A percentile compares a stretch with the other conserved stretches of the same genome.
Conservation (phyloP, 768 basidiomycete species). For the Polyporus arcularius region DNA sequence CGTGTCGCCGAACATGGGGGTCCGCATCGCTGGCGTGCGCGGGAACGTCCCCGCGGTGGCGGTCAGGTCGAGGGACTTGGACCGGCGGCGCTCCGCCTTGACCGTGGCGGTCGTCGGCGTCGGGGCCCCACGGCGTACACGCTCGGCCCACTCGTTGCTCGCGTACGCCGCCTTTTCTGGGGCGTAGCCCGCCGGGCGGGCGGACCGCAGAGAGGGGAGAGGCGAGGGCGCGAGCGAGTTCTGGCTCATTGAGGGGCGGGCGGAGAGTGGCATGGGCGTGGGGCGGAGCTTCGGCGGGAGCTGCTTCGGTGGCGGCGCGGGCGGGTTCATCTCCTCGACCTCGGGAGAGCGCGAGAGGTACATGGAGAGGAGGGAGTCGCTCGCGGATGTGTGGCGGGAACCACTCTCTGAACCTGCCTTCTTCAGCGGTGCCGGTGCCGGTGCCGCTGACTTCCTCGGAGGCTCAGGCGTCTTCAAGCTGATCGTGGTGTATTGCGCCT, state of each 20-base stretch:
- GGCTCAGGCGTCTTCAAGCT: conserved; percentile 23
- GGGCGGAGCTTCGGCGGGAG: conserved; percentile 9
- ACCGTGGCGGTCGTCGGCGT: conserved; percentile 10
- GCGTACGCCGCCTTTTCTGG: conserved; percentile 15
- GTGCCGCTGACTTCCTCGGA: not conserved
- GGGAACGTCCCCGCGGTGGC: conserved; percentile 13
- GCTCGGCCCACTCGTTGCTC: conserved; percentile 22
- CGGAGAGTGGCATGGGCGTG: conserved; percentile 19
- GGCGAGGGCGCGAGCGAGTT: conserved; percentile 14
- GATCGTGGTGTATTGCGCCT: conserved; percentile 18
- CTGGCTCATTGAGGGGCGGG: conserved; percentile 18
- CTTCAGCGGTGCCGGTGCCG: not conserved
- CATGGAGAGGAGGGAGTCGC: conserved; percentile 32
- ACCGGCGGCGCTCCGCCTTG: conserved; percentile 23
- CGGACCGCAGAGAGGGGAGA: conserved; percentile 10
- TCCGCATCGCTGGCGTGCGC: conserved; percentile 15
- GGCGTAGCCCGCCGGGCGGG: conserved; percentile 14
- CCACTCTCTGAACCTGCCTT: not conserved
- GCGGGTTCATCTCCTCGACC: conserved; percentile 11
- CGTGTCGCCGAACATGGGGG: conserved; percentile 12
- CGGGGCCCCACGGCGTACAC: conserved; percentile 19
- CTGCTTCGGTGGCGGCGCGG: conserved; percentile 18
- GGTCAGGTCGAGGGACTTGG: conserved; percentile 25
- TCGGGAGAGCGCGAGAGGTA: conserved; percentile 25
- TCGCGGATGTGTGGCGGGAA: conserved; percentile 13